phyloP scores from a whole-genome alignment of 306 rosid species.

The Echinosophora koreensis region DNA sequence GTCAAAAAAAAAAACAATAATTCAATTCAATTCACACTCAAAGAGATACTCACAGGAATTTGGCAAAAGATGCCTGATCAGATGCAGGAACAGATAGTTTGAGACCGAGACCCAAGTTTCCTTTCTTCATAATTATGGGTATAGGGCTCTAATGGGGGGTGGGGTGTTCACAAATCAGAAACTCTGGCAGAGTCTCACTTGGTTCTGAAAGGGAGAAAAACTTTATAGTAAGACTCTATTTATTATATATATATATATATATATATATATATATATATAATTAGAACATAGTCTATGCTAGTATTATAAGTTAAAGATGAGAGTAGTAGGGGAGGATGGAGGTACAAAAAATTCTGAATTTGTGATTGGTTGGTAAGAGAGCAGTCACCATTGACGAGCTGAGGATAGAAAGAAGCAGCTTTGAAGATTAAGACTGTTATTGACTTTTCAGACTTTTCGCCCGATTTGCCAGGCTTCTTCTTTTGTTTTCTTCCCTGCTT shows the following conservation, averaged over 20 bases:
- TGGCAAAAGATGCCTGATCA: constrained; percentile 71
- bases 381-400: constrained; percentile 54
- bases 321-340: no score
- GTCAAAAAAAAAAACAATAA: not conserved
- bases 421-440: constrained; percentile 43
- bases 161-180: no score
- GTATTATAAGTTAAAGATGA: not conserved
- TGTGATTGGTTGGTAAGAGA: constrained; percentile 53
- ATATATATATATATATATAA: no score
- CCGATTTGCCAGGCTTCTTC: not conserved
- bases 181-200: constrained; percentile 24
- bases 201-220: constrained; percentile 24
- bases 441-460: constrained; percentile 50
- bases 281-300: constrained; percentile 13
- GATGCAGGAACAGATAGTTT: constrained; percentile 79
- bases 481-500: not conserved
- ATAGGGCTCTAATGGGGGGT: no score
- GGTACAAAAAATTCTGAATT: constrained; percentile 10
- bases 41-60: constrained; percentile 67
- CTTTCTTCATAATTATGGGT: constrained; percentile 69
- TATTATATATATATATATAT: no score
- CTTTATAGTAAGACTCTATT: not conserved
- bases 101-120: constrained; percentile 65
- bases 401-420: constrained; percentile 12
- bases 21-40: constrained; percentile 31